Base-by-base conservation (phyloP, 2,329 filamentous ascomycete genomes). In the Trichophaea hybrida region DNA sequence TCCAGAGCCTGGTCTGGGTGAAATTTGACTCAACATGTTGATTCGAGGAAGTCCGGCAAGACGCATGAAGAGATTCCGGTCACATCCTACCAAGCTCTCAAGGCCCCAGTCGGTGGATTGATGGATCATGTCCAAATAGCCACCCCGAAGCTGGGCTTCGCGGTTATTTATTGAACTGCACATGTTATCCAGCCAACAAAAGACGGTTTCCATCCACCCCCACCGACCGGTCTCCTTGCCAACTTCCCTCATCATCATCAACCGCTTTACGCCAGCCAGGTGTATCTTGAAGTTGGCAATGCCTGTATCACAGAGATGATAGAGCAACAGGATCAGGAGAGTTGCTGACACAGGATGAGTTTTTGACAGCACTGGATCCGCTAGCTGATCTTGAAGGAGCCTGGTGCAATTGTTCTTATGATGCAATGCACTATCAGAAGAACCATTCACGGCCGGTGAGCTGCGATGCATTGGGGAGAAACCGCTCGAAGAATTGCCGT, bases 121-220 rank as follows among this genome's bases (percentile, higher is more conserved):
- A 61, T 80, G 75, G 59, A 81, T 77, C 73, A 83, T 80, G 64
- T 85, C 82, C 37, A 85, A 71, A 55, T 78, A 80, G n/a, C 57
- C 61, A 32, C 79, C 79, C 40, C 78, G 77, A 15, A 95, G 80
- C 71, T 94, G 88, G 34, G 86, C 82, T 72, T 96, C 90, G 55
- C 90, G 82, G 72, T 95, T 87, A 68, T 96, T 96, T 70, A 94
- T 88, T 56, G 86, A 90, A 43, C 88, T 88, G 0, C 88, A 89
- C 74, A 96, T 88, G 58, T 90, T 88, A 71, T 96, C 91, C 70
- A 94, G 94, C 78, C 91, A 94, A 37, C 88, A 93, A 69, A 96
- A 96, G 67, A 95, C 82, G 46, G 88, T 83, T 68, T 94, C 87
- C 75, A 95, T 91, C 90, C 90, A 96, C 10, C 83, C 81, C 60